These are phyloP conservation scores for Fraxinus albicans DNA, from an alignment of 305 asterid species.

Conservation along the genomic window DNA sequence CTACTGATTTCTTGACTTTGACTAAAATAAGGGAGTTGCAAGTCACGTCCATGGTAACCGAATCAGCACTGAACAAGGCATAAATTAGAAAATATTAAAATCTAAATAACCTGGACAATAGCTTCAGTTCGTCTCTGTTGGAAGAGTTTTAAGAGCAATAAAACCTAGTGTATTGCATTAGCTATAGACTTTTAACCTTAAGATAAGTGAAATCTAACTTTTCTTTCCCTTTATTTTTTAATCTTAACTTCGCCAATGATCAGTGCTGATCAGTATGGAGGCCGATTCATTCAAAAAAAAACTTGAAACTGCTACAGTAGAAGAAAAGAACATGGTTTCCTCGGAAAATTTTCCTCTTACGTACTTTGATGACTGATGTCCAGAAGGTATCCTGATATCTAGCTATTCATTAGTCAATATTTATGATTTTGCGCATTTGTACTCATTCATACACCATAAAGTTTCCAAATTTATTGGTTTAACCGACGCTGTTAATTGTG, in stretches of 20 bases:
- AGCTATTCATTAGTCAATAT: background rate
- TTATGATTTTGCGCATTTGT: background rate
- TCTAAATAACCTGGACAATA: constrained; percentile 45
- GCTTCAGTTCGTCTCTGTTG: constrained; percentile 66
- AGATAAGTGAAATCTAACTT: constrained; percentile 18
- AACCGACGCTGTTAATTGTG: background rate
- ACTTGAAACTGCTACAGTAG: constrained; percentile 85
- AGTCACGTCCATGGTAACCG: no score
- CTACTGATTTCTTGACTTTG: no score
- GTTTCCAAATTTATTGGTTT: constrained; percentile 15
- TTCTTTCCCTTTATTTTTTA: constrained; percentile 20
- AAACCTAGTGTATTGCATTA: constrained; percentile 51
- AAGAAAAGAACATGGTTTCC: constrained; percentile 89
- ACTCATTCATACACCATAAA: background rate
- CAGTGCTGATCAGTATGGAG: no score
- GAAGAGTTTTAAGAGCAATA: constrained; percentile 96
- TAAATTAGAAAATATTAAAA: no score
- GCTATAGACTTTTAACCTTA: background rate
- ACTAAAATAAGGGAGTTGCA: no score
- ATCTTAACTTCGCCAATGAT: constrained; percentile 8
- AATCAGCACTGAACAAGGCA: background rate
- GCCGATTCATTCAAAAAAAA: constrained; percentile 93
- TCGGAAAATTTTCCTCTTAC: constrained; percentile 81
- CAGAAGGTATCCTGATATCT: constrained; percentile 66
- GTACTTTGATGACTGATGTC: constrained; percentile 91